A percentile compares a stretch with the other conserved stretches of the same genome.
phyloP scores from a whole-genome alignment of 164 flowering plant species.

The Houttuynia cordata region DNA sequence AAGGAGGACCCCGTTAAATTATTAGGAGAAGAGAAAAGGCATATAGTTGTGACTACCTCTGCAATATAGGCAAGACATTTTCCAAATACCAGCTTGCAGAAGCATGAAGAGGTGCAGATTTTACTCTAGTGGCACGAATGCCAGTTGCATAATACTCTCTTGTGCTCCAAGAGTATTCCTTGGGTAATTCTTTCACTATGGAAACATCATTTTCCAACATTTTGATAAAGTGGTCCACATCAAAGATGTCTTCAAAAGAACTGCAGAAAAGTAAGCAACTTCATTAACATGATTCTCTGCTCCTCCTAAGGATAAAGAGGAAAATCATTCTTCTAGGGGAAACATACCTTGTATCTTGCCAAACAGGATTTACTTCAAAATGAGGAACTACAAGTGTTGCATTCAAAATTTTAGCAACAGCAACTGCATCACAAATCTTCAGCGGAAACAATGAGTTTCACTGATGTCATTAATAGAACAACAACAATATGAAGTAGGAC shows the following conservation, averaged over 20 bases:
- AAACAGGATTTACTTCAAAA: conserved; percentile 93
- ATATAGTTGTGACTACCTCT: conserved; percentile 41
- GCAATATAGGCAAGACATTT: conserved; percentile 73
- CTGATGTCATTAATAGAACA: too few species aligned
- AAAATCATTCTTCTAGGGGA: not conserved
- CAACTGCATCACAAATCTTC: conserved; percentile 96
- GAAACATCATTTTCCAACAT: conserved; percentile 77
- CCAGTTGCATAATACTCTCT: conserved; percentile 93
- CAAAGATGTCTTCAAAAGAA: conserved; percentile 85
- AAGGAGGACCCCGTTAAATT: not conserved
- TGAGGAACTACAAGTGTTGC: conserved; percentile 94
- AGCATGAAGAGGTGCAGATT: conserved; percentile 93
- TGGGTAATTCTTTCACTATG: conserved; percentile 74
- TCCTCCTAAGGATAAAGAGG: not conserved
- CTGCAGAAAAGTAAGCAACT: conserved; percentile 34
- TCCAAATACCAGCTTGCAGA: conserved; percentile 90
- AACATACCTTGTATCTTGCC: conserved; percentile 87
- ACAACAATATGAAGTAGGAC: not conserved
- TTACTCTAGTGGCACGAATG: conserved; percentile 76
- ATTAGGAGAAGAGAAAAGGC: not conserved
- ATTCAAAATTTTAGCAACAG: conserved; percentile 91
- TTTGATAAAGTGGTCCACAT: conserved; percentile 91
- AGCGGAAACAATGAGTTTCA: not conserved
- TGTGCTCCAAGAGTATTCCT: conserved; percentile 86
- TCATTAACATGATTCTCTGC: not conserved